Evolutionary conservation across 176 grass and related monocot genomes (phyloP).

Genomic region (Hsuehochloa calcarea): DNA sequence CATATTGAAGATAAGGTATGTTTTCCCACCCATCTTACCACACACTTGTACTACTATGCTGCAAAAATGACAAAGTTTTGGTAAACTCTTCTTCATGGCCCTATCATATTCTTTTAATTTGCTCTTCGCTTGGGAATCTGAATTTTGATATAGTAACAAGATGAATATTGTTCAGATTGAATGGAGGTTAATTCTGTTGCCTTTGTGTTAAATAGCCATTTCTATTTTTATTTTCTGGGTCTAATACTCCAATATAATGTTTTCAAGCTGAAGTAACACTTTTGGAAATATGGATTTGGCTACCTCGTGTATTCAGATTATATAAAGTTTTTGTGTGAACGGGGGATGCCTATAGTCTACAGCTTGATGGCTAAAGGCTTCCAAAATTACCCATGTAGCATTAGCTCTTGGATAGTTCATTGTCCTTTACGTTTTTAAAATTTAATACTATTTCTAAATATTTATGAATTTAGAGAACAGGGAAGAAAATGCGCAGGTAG

Average conservation of each 20-base stretch:
- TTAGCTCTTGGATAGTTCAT: not conserved
- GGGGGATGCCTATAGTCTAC: not conserved
- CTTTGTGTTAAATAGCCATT: slow-evolving; percentile 9
- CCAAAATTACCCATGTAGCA: not conserved
- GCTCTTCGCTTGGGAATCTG: not conserved
- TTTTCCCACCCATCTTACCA: slow-evolving; percentile 4
- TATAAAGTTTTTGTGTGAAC: not conserved
- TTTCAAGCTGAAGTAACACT: not conserved
- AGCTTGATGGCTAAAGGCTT: not conserved
- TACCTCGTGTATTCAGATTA: not conserved
- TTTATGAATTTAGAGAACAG: not conserved
- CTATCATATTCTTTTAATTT: not conserved
- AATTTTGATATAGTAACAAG: slow-evolving; percentile 2
- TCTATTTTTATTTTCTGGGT: not conserved
- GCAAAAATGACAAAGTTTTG: not conserved
- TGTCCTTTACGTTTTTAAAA: not conserved
- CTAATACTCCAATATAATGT: not conserved
- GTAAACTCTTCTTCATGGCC: not conserved
- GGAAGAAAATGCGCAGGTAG: not conserved
- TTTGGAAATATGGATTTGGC: not conserved
- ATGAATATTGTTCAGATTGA: not conserved
- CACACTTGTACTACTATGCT: not conserved
- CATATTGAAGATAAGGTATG: slow-evolving; percentile 35
- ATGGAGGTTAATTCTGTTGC: not conserved
- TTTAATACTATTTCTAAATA: not conserved